phyloP scores from a whole-genome alignment of 495 filamentous ascomycete genomes.

The Trichocladium uniseriatum region DNA sequence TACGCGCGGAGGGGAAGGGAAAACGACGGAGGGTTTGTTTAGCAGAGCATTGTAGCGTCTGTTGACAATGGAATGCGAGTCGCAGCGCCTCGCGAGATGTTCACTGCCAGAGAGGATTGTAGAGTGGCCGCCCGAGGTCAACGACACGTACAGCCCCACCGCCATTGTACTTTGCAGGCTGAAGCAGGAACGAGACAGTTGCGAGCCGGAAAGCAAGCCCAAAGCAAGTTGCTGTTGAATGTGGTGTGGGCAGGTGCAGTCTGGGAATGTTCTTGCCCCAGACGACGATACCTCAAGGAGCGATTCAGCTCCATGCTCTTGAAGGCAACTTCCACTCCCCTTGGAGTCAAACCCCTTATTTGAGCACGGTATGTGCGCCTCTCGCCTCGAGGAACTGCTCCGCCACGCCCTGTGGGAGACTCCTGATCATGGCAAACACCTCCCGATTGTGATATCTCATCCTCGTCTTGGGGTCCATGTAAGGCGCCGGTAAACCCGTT shows the following conservation, averaged over 20 bases:
- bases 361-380: constrained; percentile 86
- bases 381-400: constrained; percentile 84
- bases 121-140: too few species aligned
- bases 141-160: too few species aligned
- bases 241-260: background rate
- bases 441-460: constrained; percentile 84
- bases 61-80: too few species aligned
- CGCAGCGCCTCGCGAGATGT: too few species aligned
- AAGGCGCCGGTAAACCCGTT: constrained; percentile 78
- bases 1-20: background rate
- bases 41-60: too few species aligned
- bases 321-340: background rate
- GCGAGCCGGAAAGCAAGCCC: background rate
- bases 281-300: background rate
- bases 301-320: background rate
- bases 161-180: too few species aligned
- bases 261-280: background rate
- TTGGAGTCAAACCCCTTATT: constrained; percentile 32
- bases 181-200: background rate
- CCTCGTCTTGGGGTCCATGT: constrained; percentile 88
- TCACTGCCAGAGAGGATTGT: too few species aligned
- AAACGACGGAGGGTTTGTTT: background rate
- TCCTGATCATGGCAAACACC: constrained; percentile 71
- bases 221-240: background rate
- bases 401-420: constrained; percentile 63